Evolutionary conservation across 306 rosid species (phyloP), one percentile per base, ranked within the genome.

Genomic region (Medicago truncatula): DNA sequence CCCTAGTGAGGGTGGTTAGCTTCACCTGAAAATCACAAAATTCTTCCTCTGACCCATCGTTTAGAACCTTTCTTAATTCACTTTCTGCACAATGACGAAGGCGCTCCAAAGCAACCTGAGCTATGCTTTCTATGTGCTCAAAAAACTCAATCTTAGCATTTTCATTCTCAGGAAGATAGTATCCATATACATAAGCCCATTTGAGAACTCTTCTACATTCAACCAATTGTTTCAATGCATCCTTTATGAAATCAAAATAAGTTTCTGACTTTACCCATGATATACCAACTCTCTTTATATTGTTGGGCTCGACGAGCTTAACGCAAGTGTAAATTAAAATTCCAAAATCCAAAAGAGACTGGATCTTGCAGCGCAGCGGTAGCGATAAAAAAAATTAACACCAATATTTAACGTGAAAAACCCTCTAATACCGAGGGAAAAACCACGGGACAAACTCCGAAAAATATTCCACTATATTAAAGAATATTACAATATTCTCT

Each of bases 141-240:
- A 79, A 77, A 31, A 84, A 74, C 67, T 21, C 58, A 56, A 8
- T 64, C 83, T 82, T 87, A 5, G 81, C 75, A 3, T 46, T 7
- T 18, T 77, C 74, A 2, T 67, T 16, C 44, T 80, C 76, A 9
- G 84, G 80, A 7, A 88, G 78, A 75, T 80, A 85, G 69, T 82
- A 88, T 28, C 89, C 87, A 66, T 90, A 85, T 3, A 85, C 85
- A 71, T 82, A 80, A 1, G 81, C 83, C 96, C 93, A 91, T 74
- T 85, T 83, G 34, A 91, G 65, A 8, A 85, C 80, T 50, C 88
- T 77, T 67, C 90, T 78, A 43, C 90, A 84, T 12, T 86, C 89
- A 76, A 85, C 76, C 49, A 87, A 78, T 71, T 85, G 88, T 64
- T 56, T 54, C 89, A 86, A 87, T 0, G 86, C 91, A 25, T 76